Conservation (phyloP, 257 asterid genomes). For the Salvia rosmarinus region DNA sequence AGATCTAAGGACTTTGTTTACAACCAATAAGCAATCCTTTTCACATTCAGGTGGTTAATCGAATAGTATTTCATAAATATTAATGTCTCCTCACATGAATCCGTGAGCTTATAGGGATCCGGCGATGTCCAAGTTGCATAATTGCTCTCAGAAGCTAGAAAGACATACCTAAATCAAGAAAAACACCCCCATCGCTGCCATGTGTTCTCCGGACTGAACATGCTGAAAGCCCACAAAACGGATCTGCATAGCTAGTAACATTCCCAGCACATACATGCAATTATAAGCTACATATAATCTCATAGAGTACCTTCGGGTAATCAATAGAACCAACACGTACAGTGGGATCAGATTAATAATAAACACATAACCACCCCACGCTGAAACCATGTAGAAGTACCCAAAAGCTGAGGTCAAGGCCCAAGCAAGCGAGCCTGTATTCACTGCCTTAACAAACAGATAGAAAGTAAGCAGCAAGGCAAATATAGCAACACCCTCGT, state of each 20-base stretch:
- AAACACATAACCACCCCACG: constrained; percentile 99
- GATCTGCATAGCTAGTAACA: constrained; percentile 98
- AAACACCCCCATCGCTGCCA: constrained; percentile 99
- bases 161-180: constrained; percentile 87
- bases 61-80: no score
- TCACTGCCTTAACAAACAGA: constrained; percentile 96
- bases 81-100: no score
- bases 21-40: no score
- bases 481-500: constrained; percentile 96
- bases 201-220: constrained; percentile 98
- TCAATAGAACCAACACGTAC: constrained; percentile 85
- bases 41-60: no score
- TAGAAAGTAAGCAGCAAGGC: constrained; percentile 93
- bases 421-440: constrained; percentile 98
- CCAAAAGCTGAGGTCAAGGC: constrained; percentile 93
- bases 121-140: neutral
- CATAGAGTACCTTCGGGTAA: constrained; percentile 94
- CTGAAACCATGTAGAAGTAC: constrained; percentile 98
- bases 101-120: no score
- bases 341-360: constrained; percentile 92
- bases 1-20: no score
- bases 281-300: constrained; percentile 94
- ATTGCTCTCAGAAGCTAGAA: constrained; percentile 6
- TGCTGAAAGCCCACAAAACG: constrained; percentile 99
- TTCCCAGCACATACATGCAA: constrained; percentile 87